Conservation (phyloP, 768 basidiomycete genomes). For the Boletus subcaerulescens region DNA sequence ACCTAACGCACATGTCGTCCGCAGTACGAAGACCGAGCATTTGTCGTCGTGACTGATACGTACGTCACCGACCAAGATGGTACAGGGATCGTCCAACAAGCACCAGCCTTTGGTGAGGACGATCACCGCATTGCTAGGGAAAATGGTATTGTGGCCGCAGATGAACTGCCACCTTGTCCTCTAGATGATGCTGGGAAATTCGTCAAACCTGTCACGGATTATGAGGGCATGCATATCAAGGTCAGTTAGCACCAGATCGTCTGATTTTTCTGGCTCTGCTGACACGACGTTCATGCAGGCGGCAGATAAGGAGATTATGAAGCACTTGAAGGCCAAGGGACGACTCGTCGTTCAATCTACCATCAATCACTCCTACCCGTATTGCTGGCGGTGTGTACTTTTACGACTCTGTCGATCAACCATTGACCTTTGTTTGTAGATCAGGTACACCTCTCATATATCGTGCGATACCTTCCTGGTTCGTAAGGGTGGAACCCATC, state of each 20-base stretch:
- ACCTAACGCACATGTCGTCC: not conserved
- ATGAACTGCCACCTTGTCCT: conserved; percentile 96
- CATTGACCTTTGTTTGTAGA: conserved; percentile 37
- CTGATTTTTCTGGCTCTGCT: not conserved
- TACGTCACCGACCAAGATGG: conserved; percentile 94
- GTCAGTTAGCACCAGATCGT: conserved; percentile 35
- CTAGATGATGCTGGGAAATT: conserved; percentile 88
- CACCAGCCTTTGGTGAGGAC: conserved; percentile 97
- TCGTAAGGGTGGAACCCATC: conserved; percentile 83
- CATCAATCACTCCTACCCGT: conserved; percentile 89
- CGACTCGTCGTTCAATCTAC: conserved; percentile 86
- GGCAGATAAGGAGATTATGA: conserved; percentile 94
- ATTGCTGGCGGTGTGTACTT: conserved; percentile 82
- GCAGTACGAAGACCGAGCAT: conserved; percentile 89
- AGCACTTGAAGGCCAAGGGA: conserved; percentile 81
- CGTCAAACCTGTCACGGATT: conserved; percentile 87
- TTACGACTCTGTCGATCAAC: not conserved
- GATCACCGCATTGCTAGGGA: conserved; percentile 92
- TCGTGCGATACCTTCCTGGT: conserved; percentile 95
- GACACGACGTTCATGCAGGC: conserved; percentile 44
- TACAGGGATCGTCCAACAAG: conserved; percentile 98
- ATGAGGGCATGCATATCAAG: conserved; percentile 87
- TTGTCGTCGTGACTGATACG: conserved; percentile 82
- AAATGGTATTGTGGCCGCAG: conserved; percentile 75
- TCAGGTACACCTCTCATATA: conserved; percentile 95